Evolutionary conservation across 2,329 filamentous ascomycete species (phyloP).

Genomic region (Exophiala viscosa): DNA sequence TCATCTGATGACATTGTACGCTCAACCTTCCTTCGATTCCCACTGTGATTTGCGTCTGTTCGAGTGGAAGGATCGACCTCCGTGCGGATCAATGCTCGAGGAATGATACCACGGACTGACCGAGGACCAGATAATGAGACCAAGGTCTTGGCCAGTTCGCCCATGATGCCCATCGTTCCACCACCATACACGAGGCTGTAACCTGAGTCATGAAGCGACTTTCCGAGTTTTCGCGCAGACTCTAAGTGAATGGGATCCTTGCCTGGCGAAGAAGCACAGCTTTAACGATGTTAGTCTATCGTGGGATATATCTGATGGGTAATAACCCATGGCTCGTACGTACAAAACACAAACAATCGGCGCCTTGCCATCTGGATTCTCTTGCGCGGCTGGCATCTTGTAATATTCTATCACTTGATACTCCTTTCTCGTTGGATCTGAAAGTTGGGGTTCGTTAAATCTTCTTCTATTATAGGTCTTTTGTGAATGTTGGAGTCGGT

Average conservation of each 20-base stretch:
- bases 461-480: not conserved
- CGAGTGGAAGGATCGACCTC: constrained; percentile 46
- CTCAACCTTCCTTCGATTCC: constrained; percentile 39
- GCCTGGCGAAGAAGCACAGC: constrained; percentile 78
- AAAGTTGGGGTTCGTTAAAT: not conserved
- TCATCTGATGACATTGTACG: constrained; percentile 60
- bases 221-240: constrained; percentile 72
- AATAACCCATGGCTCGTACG: constrained; percentile 28
- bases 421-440: not conserved
- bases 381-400: constrained; percentile 58
- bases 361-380: constrained; percentile 52
- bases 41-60: constrained; percentile 13
- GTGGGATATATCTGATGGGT: not conserved
- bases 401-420: constrained; percentile 1
- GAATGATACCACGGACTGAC: constrained; percentile 90
- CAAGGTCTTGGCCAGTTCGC: constrained; percentile 81
- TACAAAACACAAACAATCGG: constrained; percentile 86
- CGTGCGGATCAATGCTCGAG: constrained; percentile 73
- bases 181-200: constrained; percentile 91
- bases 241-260: constrained; percentile 69
- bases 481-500: not conserved
- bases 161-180: constrained; percentile 93
- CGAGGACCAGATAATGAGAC: constrained; percentile 76
- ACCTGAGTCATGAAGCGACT: constrained; percentile 68
- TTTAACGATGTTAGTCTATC: constrained; percentile 33